These are phyloP conservation scores for Pseudozyma sp. DNA, from an alignment of 1,284 basidiomycete genomes.

Conservation along the genomic window DNA sequence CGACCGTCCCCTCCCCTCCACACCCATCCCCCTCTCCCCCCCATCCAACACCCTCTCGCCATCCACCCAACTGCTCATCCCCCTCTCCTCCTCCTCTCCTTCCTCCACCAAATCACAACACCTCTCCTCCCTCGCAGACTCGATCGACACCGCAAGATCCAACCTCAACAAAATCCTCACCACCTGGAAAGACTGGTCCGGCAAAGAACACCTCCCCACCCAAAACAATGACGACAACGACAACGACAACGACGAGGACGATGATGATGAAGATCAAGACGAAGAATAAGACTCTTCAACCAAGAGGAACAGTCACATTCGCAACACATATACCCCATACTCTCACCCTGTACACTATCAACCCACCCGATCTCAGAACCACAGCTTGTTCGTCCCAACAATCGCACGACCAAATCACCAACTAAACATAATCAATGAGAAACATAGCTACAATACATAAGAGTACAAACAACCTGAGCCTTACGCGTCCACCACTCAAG, in stretches of 20 bases:
- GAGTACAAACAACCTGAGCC: constrained; percentile 15
- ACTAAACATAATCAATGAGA: neutral
- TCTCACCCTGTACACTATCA: too few species aligned
- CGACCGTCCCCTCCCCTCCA: constrained; percentile 4
- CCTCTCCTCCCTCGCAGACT: constrained; percentile 27
- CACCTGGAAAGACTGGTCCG: constrained; percentile 44
- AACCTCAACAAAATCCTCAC: constrained; percentile 32
- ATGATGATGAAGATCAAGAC: constrained; percentile 19
- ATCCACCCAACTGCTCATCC: constrained; percentile 21
- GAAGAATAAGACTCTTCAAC: constrained; percentile 7
- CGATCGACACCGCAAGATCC: constrained; percentile 25
- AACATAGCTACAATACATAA: constrained; percentile 24
- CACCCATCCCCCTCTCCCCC: constrained; percentile 17
- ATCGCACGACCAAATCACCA: neutral
- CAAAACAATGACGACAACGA: constrained; percentile 2
- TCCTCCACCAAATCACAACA: constrained; percentile 22
- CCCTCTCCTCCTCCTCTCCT: neutral
- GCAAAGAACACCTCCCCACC: constrained; percentile 21
- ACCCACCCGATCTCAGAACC: too few species aligned
- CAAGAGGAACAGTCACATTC: neutral
- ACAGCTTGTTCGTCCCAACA: too few species aligned
- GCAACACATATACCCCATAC: neutral
- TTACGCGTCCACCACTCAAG: neutral
- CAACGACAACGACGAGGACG: constrained; percentile 14
- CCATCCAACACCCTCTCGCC: constrained; percentile 17